Evolutionary conservation across 768 basidiomycete genomes (phyloP), one percentile per base, ranked within the genome.

Genomic region (Boletus fagicola): DNA sequence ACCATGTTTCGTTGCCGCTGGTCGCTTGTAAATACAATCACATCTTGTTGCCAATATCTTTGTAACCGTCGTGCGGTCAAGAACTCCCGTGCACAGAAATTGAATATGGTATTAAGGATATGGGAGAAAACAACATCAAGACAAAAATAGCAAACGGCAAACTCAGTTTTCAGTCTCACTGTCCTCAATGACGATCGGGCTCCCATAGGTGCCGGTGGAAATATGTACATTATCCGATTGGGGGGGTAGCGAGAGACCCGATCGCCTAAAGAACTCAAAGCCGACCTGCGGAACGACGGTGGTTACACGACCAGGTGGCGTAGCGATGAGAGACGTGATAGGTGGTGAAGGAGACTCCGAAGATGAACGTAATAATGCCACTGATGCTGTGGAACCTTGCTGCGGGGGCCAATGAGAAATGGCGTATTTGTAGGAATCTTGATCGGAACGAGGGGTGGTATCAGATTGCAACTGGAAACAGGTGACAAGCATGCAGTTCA

Each of bases 111-210:
- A 52, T 40, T 5, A 40, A 20, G n/a, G 42, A 49, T 5, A 36
- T 16, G 36, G 35, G 22, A 36, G 28, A 38, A 38, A 22, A 52
- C 0, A 47, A 30, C 15, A 49, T 9, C 8, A 48, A 28, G 30
- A 51, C 40, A 40, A 58, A 44, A 46, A 54, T 49, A 47, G 42
- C 16, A n/a, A 11, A 3, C 20, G 12, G 20, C 24, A 47, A 30
- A 16, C 44, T 59, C 45, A 66, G 30, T 51, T 7, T 44, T 63
- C 68, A 13, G 45, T 53, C 15, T 60, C 61, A 57, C 54, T 62
- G 43, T 72, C 66, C 40, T 62, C 64, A 24, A 66, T 35, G 28
- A 69, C n/a, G 18, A 70, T 71, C 33, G 70, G 68, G 28, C 65
- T 60, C 36, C 24, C 56, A 52, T 36, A 39, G 2, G 63, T 61